These are phyloP conservation scores for Liriodendron chinense DNA, from an alignment of 164 flowering plant genomes.

Conservation along the genomic window DNA sequence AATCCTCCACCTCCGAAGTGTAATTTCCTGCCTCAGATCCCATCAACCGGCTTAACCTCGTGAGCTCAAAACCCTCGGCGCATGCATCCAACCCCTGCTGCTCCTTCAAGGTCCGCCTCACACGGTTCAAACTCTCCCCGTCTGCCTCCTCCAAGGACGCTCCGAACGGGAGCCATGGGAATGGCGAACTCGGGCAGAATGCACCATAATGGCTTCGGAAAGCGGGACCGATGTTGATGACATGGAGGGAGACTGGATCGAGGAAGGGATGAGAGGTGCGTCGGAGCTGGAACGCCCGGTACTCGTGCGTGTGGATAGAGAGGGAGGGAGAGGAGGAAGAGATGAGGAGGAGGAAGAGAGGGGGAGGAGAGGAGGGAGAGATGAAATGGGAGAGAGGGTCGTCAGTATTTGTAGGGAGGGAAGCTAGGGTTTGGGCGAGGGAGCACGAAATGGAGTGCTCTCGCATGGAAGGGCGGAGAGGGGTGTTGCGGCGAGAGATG, in stretches of 20 bases:
- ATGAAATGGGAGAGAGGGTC: background rate
- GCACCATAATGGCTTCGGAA: constrained; percentile 70
- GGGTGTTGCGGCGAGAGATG: constrained; percentile 64
- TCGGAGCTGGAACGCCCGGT: constrained; percentile 62
- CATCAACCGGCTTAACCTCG: constrained; percentile 49
- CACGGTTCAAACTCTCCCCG: constrained; percentile 24
- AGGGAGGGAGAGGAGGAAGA: constrained; percentile 21
- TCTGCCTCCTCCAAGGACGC: constrained; percentile 36
- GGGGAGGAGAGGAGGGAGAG: constrained; percentile 52
- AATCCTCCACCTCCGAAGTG: constrained; percentile 57
- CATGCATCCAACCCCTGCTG: constrained; percentile 49
- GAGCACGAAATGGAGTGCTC: constrained; percentile 49
- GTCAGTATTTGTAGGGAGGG: background rate
- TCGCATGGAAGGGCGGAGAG: constrained; percentile 70
- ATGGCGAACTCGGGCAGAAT: constrained; percentile 56
- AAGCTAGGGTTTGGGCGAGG: constrained; percentile 25
- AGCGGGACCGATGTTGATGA: constrained; percentile 81
- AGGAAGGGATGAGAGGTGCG: constrained; percentile 17
- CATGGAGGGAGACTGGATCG: constrained; percentile 47
- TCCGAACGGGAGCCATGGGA: constrained; percentile 49
- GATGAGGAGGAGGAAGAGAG: constrained; percentile 58
- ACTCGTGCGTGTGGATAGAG: constrained; percentile 76
- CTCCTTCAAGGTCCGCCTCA: constrained; percentile 33
- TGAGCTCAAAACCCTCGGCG: constrained; percentile 58
- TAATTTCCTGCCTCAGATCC: constrained; percentile 59